Conservation (phyloP, 164 flowering plant genomes). For the Amborella trichopoda region DNA sequence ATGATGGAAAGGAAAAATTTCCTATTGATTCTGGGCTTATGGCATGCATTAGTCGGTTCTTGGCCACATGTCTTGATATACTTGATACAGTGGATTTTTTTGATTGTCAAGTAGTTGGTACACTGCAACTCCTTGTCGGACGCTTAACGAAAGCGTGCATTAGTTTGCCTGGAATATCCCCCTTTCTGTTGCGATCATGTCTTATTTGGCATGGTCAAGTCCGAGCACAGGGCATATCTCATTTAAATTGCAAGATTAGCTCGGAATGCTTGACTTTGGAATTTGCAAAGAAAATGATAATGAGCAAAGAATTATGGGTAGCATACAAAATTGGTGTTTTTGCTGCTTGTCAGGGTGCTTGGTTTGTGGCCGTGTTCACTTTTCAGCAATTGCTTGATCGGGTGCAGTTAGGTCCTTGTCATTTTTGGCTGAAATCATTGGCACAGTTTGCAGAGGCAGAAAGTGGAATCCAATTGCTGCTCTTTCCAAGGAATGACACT, state of each 20-base stretch:
- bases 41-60: conserved; percentile 23
- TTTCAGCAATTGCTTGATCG: conserved; percentile 28
- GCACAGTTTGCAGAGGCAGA: conserved; percentile 34
- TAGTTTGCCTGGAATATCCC: conserved; percentile 16
- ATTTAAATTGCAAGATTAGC: too few relatives aligned
- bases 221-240: too few relatives aligned
- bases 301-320: conserved; percentile 30
- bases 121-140: conserved; percentile 24
- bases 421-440: conserved; percentile 49
- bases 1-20: conserved; percentile 9
- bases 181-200: conserved; percentile 26
- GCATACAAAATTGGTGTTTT: conserved; percentile 46
- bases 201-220: conserved; percentile 10
- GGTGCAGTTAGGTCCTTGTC: conserved; percentile 30
- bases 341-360: conserved; percentile 58
- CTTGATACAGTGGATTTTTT: conserved; percentile 23
- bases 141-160: conserved; percentile 14
- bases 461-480: conserved; percentile 24
- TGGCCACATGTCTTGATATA: conserved; percentile 26
- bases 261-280: conserved; percentile 24
- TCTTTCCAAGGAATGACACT: conserved; percentile 14
- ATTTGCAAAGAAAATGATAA: conserved; percentile 30
- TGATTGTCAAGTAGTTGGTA: conserved; percentile 19
- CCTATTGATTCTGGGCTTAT: conserved; percentile 20
- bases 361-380: conserved; percentile 39